phyloP scores from a whole-genome alignment of 2,329 filamentous ascomycete species.

The Seiridium unicorne region DNA sequence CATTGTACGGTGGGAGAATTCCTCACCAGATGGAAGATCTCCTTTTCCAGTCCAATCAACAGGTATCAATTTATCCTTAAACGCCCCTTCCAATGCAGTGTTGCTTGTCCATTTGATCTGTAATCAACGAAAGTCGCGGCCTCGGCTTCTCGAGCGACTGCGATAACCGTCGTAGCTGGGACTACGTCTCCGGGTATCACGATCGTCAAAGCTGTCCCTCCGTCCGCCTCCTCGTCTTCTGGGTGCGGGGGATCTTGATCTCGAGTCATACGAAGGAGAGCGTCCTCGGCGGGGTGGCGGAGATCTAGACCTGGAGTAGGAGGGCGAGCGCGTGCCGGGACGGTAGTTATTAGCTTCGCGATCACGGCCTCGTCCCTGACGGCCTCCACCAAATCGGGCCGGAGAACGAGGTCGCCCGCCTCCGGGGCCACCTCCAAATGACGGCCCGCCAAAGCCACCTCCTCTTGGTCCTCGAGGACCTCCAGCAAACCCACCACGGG shows the following conservation, averaged over 20 bases:
- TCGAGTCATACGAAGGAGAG: slow-evolving; percentile 45
- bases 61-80: slow-evolving; percentile 6
- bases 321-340: slow-evolving; percentile 50
- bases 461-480: slow-evolving; percentile 17
- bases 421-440: slow-evolving; percentile 18
- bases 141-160: slow-evolving; percentile 37
- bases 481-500: slow-evolving; percentile 8
- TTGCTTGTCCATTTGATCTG: neutral
- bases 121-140: slow-evolving; percentile 31
- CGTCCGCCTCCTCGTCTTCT: slow-evolving; percentile 29
- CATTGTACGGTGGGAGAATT: neutral
- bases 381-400: slow-evolving; percentile 24
- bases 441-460: slow-evolving; percentile 11
- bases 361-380: slow-evolving; percentile 27
- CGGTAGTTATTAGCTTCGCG: slow-evolving; percentile 55
- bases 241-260: slow-evolving; percentile 39
- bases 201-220: slow-evolving; percentile 22
- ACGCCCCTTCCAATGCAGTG: slow-evolving; percentile 3
- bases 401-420: neutral
- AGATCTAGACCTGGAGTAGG: slow-evolving; percentile 32
- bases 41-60: neutral
- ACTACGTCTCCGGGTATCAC: slow-evolving; percentile 39
- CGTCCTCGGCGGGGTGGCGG: slow-evolving; percentile 32
- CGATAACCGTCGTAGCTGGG: slow-evolving; percentile 46
- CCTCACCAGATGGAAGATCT: neutral